These are phyloP conservation scores for Nasturtium officinale DNA, from an alignment of 345 rosid genomes.

Conservation along the genomic window DNA sequence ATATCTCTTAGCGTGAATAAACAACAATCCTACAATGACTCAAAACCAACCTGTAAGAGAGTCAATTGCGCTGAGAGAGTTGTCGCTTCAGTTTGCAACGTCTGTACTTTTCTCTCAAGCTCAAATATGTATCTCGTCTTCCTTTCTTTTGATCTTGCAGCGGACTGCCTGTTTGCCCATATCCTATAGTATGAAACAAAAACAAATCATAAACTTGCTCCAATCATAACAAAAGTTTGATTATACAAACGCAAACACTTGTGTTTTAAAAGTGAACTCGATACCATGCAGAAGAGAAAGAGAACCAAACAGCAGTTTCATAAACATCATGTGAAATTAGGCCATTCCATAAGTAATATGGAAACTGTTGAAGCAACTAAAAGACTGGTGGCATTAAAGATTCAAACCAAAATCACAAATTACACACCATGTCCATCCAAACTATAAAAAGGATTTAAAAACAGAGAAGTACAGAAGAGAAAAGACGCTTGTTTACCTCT, in stretches of 20 bases:
- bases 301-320: background rate
- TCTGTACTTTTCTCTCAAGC: constrained; percentile 89
- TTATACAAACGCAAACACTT: background rate
- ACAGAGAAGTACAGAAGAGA: background rate
- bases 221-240: background rate
- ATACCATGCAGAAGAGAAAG: background rate
- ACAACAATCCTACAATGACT: constrained; percentile 10
- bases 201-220: constrained; percentile 7
- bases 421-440: background rate
- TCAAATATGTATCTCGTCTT: constrained; percentile 93
- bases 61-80: constrained; percentile 87
- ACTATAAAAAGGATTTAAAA: background rate
- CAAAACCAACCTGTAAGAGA: constrained; percentile 73
- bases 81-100: constrained; percentile 89
- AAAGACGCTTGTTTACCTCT: constrained; percentile 59
- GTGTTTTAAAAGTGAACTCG: background rate
- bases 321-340: background rate
- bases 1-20: background rate
- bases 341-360: background rate
- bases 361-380: background rate
- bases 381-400: background rate
- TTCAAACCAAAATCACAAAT: background rate
- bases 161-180: constrained; percentile 98
- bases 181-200: constrained; percentile 53
- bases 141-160: constrained; percentile 96